Percentiles rank a stretch among this genome's conserved stretches.
These are phyloP conservation scores for Chionographis japonica DNA, from an alignment of 106 monocot species.

Conservation along the genomic window DNA sequence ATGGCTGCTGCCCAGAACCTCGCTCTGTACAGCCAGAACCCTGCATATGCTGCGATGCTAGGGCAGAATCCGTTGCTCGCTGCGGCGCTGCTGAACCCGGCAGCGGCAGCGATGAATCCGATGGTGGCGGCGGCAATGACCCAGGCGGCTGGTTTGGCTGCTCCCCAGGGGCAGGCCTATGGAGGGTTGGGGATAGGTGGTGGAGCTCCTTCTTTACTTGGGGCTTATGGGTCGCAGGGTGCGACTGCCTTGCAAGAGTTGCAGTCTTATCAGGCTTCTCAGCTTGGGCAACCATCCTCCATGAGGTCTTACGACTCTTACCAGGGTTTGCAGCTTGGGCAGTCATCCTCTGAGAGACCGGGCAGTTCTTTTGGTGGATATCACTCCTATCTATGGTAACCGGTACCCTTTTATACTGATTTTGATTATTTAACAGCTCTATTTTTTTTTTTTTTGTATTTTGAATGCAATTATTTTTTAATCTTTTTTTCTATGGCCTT, in stretches of 20 bases:
- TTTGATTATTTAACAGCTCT: no score
- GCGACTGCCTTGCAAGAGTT: slow-evolving; percentile 5
- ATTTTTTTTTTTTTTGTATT: no score
- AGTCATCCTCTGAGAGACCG: not conserved
- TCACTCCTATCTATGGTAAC: no score
- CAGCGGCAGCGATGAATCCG: slow-evolving; percentile 11
- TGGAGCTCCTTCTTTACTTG: slow-evolving; percentile 1
- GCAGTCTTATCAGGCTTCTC: slow-evolving; percentile 9
- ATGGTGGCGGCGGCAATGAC: slow-evolving; percentile 10
- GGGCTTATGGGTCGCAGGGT: slow-evolving; percentile 8
- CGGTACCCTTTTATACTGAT: no score
- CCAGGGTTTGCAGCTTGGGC: not conserved
- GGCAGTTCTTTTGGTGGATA: no score
- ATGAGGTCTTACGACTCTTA: slow-evolving; percentile 3
- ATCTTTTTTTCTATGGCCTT: no score
- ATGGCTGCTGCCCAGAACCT: slow-evolving; percentile 26
- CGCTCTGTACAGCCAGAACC: slow-evolving; percentile 22
- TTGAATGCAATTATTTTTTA: no score
- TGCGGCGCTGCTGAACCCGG: slow-evolving; percentile 10
- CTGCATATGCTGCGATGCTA: slow-evolving; percentile 16
- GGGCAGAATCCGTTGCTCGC: slow-evolving; percentile 20
- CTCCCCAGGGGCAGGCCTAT: slow-evolving; percentile 11
- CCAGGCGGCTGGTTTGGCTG: slow-evolving; percentile 9
- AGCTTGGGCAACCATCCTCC: slow-evolving; percentile 5
- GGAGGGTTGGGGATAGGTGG: not conserved